Conservation (phyloP, 2,329 filamentous ascomycete genomes). For the Juglanconis oblonga region DNA sequence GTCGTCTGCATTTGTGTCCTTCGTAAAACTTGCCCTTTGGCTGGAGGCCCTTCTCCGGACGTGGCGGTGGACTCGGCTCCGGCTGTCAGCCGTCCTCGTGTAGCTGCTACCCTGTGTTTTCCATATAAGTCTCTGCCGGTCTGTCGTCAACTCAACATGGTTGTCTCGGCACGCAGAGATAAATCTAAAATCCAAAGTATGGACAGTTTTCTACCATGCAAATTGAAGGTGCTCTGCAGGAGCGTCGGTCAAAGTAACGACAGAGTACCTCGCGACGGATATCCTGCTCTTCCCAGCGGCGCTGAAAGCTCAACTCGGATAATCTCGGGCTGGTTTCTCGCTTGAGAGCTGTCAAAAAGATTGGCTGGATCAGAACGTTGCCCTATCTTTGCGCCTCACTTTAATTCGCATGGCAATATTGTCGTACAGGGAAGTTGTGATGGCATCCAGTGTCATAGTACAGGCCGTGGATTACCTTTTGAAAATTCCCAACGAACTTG, state of each 20-base stretch:
- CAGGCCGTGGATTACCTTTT: no score
- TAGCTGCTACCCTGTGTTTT: neutral
- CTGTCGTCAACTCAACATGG: no score
- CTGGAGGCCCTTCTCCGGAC: slow-evolving; percentile 8
- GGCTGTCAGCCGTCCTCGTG: neutral
- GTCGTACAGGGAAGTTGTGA: neutral
- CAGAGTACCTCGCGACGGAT: neutral
- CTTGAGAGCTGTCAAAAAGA: slow-evolving; percentile 9
- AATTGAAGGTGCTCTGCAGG: neutral
- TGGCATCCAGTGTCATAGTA: neutral
- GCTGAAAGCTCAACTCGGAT: neutral
- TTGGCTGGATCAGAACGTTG: slow-evolving; percentile 8
- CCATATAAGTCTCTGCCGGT: no score
- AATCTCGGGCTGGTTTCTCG: slow-evolving; percentile 10
- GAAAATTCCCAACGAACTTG: no score
- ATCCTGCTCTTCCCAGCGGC: neutral
- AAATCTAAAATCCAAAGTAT: no score
- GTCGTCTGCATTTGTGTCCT: no score
- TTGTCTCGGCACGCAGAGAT: no score
- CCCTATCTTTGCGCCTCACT: slow-evolving; percentile 13
- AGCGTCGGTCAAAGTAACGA: neutral
- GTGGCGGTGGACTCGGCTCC: neutral
- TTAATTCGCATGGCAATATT: neutral
- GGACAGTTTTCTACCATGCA: neutral
- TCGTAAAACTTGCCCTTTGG: neutral